Percentiles rank a stretch among this genome's conserved stretches.
Evolutionary conservation across 2,329 filamentous ascomycete species (phyloP).

Genomic region (Hymenoscyphus occultus): DNA sequence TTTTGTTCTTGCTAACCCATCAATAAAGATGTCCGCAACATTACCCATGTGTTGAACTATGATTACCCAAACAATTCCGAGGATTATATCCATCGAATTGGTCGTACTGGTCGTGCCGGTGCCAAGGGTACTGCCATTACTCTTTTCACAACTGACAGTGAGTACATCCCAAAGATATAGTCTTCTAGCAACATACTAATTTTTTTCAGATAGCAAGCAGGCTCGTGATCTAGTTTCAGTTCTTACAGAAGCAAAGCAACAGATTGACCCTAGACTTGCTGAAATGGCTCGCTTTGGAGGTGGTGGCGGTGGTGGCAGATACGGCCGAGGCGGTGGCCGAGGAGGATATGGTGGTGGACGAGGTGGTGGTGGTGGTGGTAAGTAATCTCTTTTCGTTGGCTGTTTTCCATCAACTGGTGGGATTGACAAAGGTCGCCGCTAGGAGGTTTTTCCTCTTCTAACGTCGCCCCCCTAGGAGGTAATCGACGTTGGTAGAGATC

Average conservation of each 20-base stretch:
- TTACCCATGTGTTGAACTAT: slow-evolving; percentile 99
- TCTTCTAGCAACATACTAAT: slow-evolving; percentile 26
- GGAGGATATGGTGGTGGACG: slow-evolving; percentile 63
- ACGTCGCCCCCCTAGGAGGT: slow-evolving; percentile 54
- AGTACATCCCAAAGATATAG: slow-evolving; percentile 44
- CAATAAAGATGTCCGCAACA: slow-evolving; percentile 98
- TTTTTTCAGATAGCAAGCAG: slow-evolving; percentile 73
- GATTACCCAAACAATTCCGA: slow-evolving; percentile 99
- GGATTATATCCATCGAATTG: slow-evolving; percentile 96
- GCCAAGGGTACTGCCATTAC: slow-evolving; percentile 95
- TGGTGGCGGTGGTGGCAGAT: slow-evolving; percentile 41
- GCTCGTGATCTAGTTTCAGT: slow-evolving; percentile 94
- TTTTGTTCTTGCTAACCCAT: slow-evolving; percentile 76
- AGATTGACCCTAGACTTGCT: slow-evolving; percentile 90
- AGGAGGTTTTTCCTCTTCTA: slow-evolving; percentile 54
- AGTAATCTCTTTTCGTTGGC: slow-evolving; percentile 25
- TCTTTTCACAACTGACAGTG: slow-evolving; percentile 98
- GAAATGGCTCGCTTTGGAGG: slow-evolving; percentile 93
- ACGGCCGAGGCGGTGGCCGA: slow-evolving; percentile 50
- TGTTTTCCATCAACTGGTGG: slow-evolving; percentile 37
- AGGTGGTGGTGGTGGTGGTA: slow-evolving; percentile 52
- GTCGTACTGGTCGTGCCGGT: slow-evolving; percentile 93
- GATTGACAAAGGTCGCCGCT: slow-evolving; percentile 39
- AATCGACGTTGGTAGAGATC: slow-evolving; percentile 54
- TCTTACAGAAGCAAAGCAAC: slow-evolving; percentile 94